These are phyloP conservation scores for Omphalotus guepiniiformis DNA, from an alignment of 768 basidiomycete genomes.

Conservation along the genomic window DNA sequence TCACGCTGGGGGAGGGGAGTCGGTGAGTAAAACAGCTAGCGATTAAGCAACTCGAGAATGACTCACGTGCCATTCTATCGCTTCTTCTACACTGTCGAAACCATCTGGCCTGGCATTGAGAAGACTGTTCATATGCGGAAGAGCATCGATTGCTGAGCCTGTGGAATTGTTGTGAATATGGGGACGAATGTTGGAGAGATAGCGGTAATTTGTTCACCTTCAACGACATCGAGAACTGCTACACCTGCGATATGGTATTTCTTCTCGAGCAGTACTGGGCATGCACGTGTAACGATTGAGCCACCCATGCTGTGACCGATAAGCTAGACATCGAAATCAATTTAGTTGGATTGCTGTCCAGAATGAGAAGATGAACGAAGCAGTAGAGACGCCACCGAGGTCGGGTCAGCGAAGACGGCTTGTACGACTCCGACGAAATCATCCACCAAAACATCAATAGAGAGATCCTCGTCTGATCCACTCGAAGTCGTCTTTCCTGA, in stretches of 20 bases:
- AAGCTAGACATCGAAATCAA: constrained; percentile 50
- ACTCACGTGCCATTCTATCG: constrained; percentile 94
- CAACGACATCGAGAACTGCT: constrained; percentile 83
- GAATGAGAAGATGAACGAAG: constrained; percentile 37
- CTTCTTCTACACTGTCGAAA: constrained; percentile 80
- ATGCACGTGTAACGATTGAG: constrained; percentile 74
- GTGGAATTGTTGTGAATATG: neutral
- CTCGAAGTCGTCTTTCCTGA: constrained; percentile 26
- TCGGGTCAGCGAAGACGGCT: constrained; percentile 64
- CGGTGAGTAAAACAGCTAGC: neutral
- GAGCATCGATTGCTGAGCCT: constrained; percentile 92
- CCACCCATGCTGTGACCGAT: constrained; percentile 98
- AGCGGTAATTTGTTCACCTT: constrained; percentile 44
- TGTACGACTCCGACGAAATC: constrained; percentile 74
- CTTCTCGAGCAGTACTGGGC: constrained; percentile 58
- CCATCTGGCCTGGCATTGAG: constrained; percentile 82
- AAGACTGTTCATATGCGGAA: constrained; percentile 88
- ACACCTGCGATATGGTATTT: constrained; percentile 75
- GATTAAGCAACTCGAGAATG: constrained; percentile 2
- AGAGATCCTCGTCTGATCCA: constrained; percentile 48
- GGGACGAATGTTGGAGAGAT: neutral
- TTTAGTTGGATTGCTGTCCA: constrained; percentile 1
- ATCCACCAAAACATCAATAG: constrained; percentile 62
- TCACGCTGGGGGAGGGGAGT: constrained; percentile 44
- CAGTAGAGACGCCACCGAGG: constrained; percentile 64